These are phyloP conservation scores for Circinella minor DNA, from an alignment of 371 early-diverging fungal genomes.

Conservation along the genomic window DNA sequence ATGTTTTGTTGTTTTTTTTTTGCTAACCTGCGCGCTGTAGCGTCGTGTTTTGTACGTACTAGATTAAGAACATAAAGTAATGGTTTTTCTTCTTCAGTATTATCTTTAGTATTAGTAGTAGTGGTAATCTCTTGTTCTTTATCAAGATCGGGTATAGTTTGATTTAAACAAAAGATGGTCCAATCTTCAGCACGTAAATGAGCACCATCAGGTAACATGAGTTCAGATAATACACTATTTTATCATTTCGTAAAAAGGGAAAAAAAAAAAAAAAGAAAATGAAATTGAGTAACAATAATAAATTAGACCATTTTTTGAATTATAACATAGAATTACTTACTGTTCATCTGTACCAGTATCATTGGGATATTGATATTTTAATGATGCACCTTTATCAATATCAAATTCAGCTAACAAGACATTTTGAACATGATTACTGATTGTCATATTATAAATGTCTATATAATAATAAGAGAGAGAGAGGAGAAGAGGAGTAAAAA, in stretches of 20 bases:
- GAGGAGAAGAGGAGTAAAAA: too few species aligned
- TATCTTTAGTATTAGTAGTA: neutral
- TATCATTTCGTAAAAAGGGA: neutral
- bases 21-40: constrained; percentile 72
- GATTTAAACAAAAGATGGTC: constrained; percentile 92
- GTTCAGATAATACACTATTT: constrained; percentile 82
- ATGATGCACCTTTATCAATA: constrained; percentile 86
- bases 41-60: constrained; percentile 87
- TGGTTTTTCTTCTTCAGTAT: constrained; percentile 57
- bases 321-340: constrained; percentile 46
- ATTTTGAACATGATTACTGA: constrained; percentile 69
- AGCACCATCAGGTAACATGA: constrained; percentile 96
- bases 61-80: constrained; percentile 88
- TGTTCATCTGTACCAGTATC: constrained; percentile 85
- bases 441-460: neutral
- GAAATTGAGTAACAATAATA: too few species aligned
- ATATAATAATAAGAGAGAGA: too few species aligned
- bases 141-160: constrained; percentile 63
- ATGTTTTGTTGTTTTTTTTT: neutral
- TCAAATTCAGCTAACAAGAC: constrained; percentile 93
- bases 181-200: constrained; percentile 92
- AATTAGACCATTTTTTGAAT: too few species aligned
- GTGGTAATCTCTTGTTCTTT: constrained; percentile 14
- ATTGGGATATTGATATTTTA: constrained; percentile 87
- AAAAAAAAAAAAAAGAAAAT: constrained; percentile 4